Percentiles rank a stretch among this genome's conserved stretches.
These are phyloP conservation scores for Ustilago curta DNA, from an alignment of 1,284 basidiomycete species.

Conservation along the genomic window DNA sequence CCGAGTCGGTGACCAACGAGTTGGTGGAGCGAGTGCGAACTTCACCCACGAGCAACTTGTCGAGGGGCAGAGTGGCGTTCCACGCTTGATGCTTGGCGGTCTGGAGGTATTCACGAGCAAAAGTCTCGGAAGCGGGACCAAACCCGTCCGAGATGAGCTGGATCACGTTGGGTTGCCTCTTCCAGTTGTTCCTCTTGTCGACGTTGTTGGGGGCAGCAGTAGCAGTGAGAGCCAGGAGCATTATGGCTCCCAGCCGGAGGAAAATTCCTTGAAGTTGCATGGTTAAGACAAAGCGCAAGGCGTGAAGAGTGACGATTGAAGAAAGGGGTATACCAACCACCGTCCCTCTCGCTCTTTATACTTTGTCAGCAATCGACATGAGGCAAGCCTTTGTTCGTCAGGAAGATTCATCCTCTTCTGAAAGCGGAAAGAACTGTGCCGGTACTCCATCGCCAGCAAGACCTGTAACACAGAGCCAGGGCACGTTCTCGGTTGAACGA, in stretches of 20 bases:
- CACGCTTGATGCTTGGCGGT: conserved; percentile 42
- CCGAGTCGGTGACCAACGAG: conserved; percentile 69
- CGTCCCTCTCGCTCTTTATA: no score
- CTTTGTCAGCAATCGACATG: no score
- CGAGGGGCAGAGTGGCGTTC: conserved; percentile 60
- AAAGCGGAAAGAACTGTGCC: not conserved
- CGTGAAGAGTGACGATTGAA: not conserved
- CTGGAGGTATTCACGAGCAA: conserved; percentile 64
- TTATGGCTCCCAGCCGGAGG: conserved; percentile 34
- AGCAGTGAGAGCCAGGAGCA: conserved; percentile 38
- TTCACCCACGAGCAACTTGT: conserved; percentile 65
- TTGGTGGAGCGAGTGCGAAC: conserved; percentile 65
- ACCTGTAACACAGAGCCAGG: not conserved
- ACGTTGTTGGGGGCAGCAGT: conserved; percentile 39
- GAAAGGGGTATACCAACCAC: not conserved
- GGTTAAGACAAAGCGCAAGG: not conserved
- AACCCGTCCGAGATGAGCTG: conserved; percentile 67
- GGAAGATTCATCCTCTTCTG: not conserved
- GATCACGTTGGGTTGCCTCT: conserved; percentile 51
- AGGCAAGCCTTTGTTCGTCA: no score
- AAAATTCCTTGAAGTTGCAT: conserved; percentile 46
- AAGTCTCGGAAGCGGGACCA: conserved; percentile 67
- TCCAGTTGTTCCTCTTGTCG: conserved; percentile 17
- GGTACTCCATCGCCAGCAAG: not conserved
- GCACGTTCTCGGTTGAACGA: conserved; percentile 14